Percentiles rank a stretch among this genome's conserved stretches.
Evolutionary conservation across 202 grass and related monocot genomes (phyloP).

Genomic region (Elaeis oleifera): DNA sequence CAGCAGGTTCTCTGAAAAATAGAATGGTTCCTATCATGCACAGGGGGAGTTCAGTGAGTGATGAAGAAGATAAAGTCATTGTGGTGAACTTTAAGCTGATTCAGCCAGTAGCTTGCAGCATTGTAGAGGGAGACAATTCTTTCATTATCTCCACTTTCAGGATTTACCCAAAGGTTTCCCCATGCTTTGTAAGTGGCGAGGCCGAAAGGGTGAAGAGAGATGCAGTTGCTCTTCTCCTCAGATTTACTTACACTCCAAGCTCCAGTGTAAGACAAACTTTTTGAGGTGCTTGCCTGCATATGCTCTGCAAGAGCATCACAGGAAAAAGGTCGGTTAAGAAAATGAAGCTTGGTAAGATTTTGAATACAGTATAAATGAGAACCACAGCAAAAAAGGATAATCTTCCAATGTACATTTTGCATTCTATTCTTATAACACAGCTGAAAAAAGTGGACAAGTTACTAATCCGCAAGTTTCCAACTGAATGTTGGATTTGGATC

Average conservation of each 20-base stretch:
- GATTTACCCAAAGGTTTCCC: conserved; percentile 32
- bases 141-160: conserved; percentile 31
- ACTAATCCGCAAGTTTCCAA: too few relatives aligned
- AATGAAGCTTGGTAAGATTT: too few relatives aligned
- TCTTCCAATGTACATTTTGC: too few relatives aligned
- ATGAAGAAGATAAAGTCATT: conserved; percentile 61
- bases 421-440: too few relatives aligned
- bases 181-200: conserved; percentile 47
- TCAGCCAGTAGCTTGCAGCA: conserved; percentile 48
- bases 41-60: not conserved
- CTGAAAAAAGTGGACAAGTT: too few relatives aligned
- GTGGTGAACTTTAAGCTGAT: conserved; percentile 35
- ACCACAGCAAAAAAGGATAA: too few relatives aligned
- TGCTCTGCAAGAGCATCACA: conserved; percentile 16
- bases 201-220: conserved; percentile 40
- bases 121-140: conserved; percentile 25
- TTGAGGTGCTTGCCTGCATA: not conserved
- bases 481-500: too few relatives aligned
- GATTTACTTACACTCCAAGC: not conserved
- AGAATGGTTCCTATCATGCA: too few relatives aligned
- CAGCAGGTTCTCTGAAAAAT: too few relatives aligned
- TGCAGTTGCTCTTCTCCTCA: conserved; percentile 6
- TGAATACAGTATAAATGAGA: too few relatives aligned
- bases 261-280: not conserved
- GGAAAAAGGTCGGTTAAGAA: too few relatives aligned